These are phyloP conservation scores for Ogataea zsoltii DNA, from an alignment of 805 yeast genomes.

Conservation along the genomic window DNA sequence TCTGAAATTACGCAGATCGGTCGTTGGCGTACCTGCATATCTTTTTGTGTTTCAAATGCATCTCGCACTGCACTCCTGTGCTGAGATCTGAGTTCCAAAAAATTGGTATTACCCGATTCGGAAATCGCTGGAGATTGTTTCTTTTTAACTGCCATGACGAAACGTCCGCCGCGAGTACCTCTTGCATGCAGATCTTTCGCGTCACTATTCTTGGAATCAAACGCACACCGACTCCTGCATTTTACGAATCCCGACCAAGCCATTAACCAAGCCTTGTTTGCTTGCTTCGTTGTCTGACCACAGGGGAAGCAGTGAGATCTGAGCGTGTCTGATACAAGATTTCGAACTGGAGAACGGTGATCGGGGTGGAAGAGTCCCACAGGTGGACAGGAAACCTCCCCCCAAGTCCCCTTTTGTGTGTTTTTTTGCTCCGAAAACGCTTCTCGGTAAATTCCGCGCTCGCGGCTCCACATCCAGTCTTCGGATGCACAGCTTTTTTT, in stretches of 20 bases:
- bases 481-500: background rate
- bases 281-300: background rate
- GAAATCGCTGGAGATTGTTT: background rate
- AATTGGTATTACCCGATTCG: background rate
- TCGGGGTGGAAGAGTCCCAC: too few relatives aligned
- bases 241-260: background rate
- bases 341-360: too few relatives aligned
- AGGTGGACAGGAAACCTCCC: too few relatives aligned
- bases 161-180: background rate
- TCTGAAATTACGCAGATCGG: conserved; percentile 1
- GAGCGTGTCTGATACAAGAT: too few relatives aligned
- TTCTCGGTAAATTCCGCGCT: too few relatives aligned
- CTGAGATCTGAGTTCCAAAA: background rate
- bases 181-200: background rate
- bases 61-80: background rate
- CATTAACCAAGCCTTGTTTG: conserved; percentile 3
- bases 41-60: conserved; percentile 3
- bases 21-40: conserved; percentile 4
- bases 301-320: too few relatives aligned
- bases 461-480: background rate
- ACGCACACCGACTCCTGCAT: background rate
- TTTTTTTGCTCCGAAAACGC: too few relatives aligned
- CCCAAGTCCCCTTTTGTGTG: too few relatives aligned
- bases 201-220: background rate
- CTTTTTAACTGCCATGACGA: background rate